Percentiles rank a stretch among this genome's conserved stretches.
phyloP scores from a whole-genome alignment of 2,329 filamentous ascomycete genomes.

The Cercospora sojina region DNA sequence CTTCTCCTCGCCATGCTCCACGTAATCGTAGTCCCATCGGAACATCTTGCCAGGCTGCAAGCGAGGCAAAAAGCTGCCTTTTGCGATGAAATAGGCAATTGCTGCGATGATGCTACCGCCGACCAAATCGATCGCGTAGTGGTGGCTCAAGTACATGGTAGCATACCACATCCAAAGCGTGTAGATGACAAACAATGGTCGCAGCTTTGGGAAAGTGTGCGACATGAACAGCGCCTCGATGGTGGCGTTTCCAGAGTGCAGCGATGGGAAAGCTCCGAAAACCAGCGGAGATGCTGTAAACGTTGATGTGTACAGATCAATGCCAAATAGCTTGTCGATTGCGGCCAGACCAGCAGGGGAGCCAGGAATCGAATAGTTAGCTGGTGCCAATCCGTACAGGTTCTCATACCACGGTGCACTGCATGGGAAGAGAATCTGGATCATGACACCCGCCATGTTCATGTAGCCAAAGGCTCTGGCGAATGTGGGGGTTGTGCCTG shows the following conservation, averaged over 20 bases:
- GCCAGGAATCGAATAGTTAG: slow-evolving; percentile 86
- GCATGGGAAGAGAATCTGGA: slow-evolving; percentile 88
- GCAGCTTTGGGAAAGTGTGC: slow-evolving; percentile 81
- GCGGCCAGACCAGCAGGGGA: slow-evolving; percentile 86
- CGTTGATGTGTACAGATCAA: slow-evolving; percentile 88
- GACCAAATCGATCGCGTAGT: slow-evolving; percentile 92
- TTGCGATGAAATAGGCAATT: slow-evolving; percentile 77
- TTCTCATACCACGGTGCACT: slow-evolving; percentile 98
- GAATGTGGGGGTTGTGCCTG: slow-evolving; percentile 80
- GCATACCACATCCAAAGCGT: slow-evolving; percentile 96
- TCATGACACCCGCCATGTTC: slow-evolving; percentile 81
- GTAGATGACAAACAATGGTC: slow-evolving; percentile 77
- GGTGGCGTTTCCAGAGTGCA: slow-evolving; percentile 87
- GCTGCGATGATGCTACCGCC: slow-evolving; percentile 66
- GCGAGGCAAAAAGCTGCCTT: slow-evolving; percentile 76
- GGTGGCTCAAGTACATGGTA: slow-evolving; percentile 96
- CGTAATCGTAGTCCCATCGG: slow-evolving; percentile 94
- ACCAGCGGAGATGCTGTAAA: slow-evolving; percentile 89
- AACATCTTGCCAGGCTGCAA: slow-evolving; percentile 80
- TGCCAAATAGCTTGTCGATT: slow-evolving; percentile 83
- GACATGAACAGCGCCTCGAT: slow-evolving; percentile 91
- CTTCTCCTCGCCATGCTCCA: slow-evolving; percentile 72
- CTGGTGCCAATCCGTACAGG: slow-evolving; percentile 82
- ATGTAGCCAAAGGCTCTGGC: slow-evolving; percentile 89
- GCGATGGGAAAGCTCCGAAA: slow-evolving; percentile 90